These are phyloP conservation scores for Geotrichum restrictum DNA, from an alignment of 1,139 yeast species.

Conservation along the genomic window DNA sequence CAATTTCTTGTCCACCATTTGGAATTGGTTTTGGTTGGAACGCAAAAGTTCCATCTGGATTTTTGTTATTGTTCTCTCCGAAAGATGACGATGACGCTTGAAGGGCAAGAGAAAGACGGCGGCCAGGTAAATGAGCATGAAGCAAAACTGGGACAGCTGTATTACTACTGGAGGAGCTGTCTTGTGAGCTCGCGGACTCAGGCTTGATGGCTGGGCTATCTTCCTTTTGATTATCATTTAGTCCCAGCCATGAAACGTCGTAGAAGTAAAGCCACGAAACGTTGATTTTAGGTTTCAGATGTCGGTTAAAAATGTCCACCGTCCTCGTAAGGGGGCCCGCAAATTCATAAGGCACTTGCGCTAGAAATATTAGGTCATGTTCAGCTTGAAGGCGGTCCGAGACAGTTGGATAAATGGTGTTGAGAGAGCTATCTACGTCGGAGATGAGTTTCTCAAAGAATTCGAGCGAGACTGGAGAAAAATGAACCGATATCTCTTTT, in stretches of 20 bases:
- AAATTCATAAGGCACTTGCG: constrained; percentile 51
- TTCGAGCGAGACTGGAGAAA: constrained; percentile 56
- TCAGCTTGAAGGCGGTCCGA: constrained; percentile 46
- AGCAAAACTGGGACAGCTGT: background rate
- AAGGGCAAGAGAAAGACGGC: background rate
- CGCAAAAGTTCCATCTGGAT: background rate
- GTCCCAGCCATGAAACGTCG: constrained; percentile 65
- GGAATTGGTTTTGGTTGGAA: background rate
- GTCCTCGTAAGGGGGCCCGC: constrained; percentile 40
- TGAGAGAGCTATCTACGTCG: constrained; percentile 48
- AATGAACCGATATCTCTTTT: constrained; percentile 47
- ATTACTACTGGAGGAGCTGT: background rate
- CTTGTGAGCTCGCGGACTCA: background rate
- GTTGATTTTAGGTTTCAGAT: constrained; percentile 34
- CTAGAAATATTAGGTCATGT: constrained; percentile 63
- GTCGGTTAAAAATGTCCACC: constrained; percentile 34
- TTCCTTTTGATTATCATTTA: constrained; percentile 39
- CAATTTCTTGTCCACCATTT: constrained; percentile 25
- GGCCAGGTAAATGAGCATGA: background rate
- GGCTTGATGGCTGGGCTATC: constrained; percentile 15
- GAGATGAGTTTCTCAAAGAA: constrained; percentile 60
- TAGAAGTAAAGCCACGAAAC: constrained; percentile 55
- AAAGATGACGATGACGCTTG: background rate
- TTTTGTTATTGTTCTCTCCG: background rate
- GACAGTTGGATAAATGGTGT: constrained; percentile 27